Evolutionary conservation across 176 grass and related monocot genomes (phyloP), one percentile per base, ranked within the genome.

Genomic region (Phragmites australis): DNA sequence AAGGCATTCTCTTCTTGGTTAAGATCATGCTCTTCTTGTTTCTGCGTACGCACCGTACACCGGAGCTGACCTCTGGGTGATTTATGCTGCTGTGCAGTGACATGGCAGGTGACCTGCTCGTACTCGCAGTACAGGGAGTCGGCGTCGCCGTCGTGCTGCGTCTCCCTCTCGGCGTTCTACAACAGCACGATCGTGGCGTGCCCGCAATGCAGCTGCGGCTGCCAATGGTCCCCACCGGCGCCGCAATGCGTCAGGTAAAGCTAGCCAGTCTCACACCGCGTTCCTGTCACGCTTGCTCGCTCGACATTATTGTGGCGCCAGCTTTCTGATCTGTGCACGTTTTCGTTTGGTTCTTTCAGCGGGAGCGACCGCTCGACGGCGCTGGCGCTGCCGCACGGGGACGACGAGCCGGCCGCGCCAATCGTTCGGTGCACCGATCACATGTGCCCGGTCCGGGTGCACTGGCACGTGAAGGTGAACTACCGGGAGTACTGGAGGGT

Each of bases 401-500:
- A 34, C 48, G 67, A 29, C 12, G 65, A 29, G 4, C 18, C 62
- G 29, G 18, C 31, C 4, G n/a, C 29, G 47, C 75, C 90, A 2
- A 2, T 78, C 17, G 48, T 91, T 37, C 13, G 42, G 34, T 96
- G 93, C 84, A 88, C 90, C 5, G 21, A 70, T 25, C 93, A 96
- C 81, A 93, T 96, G 90, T 96, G 93, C 84, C 90, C 87, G 21
- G 78, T 90, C 58, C 49, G 70, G 34, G 87, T 96, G 73, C 93
- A 96, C 76, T 96, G 93, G 90, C 90, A 96, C 59, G 77, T 96
- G 51, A 96, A 96, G 83, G 17, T 78, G 56, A 93, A 48, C 76
- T 96, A 96, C 85, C 52, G 50, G 27, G 65, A 83, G 29, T 96
- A 93, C 72, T 96, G 90, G 93, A 76, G 90, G 80, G 90, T 84